Conservation (phyloP, 305 asterid species). For the Petunia hybrid region DNA sequence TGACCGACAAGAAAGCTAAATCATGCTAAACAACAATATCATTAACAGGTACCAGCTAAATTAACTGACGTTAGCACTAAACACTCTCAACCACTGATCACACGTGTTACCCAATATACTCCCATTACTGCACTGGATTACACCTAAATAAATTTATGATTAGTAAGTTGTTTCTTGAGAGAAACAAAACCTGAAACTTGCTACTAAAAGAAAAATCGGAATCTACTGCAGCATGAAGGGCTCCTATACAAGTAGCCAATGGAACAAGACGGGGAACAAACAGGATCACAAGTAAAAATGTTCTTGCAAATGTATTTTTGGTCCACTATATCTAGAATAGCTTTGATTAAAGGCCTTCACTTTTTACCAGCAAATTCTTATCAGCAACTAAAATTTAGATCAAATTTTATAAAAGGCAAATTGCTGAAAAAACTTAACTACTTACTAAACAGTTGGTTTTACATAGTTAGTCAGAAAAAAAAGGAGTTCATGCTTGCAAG, state of each 20-base stretch:
- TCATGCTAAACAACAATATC: background rate
- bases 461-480: background rate
- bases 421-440: too few species aligned
- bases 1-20: background rate
- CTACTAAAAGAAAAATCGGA: background rate
- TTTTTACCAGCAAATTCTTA: background rate
- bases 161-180: background rate
- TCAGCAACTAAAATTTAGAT: background rate
- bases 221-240: background rate
- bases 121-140: background rate
- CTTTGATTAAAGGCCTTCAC: background rate
- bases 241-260: background rate
- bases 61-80: too few species aligned
- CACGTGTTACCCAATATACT: background rate
- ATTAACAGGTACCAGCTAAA: background rate
- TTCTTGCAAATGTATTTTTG: background rate
- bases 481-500: slow-evolving; percentile 7
- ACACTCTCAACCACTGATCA: background rate
- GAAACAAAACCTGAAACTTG: background rate
- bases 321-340: background rate
- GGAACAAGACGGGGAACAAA: background rate
- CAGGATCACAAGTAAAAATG: background rate
- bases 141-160: background rate
- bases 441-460: background rate
- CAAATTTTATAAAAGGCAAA: background rate